phyloP scores from a whole-genome alignment of 306 rosid genomes.

The Leucaena leucocephala region DNA sequence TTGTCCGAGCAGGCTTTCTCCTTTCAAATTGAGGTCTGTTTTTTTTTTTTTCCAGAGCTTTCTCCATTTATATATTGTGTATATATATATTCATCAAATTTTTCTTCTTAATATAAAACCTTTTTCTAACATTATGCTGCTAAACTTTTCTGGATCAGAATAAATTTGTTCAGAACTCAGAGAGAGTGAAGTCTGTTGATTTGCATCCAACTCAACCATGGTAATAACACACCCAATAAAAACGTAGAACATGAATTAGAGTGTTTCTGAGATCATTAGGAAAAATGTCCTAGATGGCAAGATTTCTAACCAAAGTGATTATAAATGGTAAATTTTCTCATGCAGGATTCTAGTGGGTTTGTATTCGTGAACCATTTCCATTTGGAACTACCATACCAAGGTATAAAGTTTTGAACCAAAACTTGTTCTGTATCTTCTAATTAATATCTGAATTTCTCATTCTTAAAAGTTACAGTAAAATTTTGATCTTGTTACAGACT shows the following conservation, averaged over 20 bases:
- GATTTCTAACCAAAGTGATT: neutral
- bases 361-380: constrained; percentile 61
- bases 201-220: constrained; percentile 76
- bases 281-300: neutral
- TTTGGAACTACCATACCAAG: constrained; percentile 68
- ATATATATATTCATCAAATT: neutral
- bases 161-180: constrained; percentile 56
- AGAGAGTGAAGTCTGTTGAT: constrained; percentile 72
- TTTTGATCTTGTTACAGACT: constrained; percentile 39
- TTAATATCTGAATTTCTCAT: neutral
- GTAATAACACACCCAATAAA: constrained; percentile 38
- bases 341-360: constrained; percentile 72
- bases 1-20: constrained; percentile 48
- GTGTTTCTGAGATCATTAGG: neutral
- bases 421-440: neutral
- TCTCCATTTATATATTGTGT: neutral
- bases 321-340: constrained; percentile 8
- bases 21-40: constrained; percentile 53
- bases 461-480: neutral
- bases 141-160: constrained; percentile 46
- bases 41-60: neutral
- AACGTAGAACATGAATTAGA: neutral
- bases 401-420: constrained; percentile 30
- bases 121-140: constrained; percentile 5
- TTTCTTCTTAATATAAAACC: neutral